These are phyloP conservation scores for Phylloporus rhodoxanthus DNA, from an alignment of 768 basidiomycete genomes.

Conservation along the genomic window DNA sequence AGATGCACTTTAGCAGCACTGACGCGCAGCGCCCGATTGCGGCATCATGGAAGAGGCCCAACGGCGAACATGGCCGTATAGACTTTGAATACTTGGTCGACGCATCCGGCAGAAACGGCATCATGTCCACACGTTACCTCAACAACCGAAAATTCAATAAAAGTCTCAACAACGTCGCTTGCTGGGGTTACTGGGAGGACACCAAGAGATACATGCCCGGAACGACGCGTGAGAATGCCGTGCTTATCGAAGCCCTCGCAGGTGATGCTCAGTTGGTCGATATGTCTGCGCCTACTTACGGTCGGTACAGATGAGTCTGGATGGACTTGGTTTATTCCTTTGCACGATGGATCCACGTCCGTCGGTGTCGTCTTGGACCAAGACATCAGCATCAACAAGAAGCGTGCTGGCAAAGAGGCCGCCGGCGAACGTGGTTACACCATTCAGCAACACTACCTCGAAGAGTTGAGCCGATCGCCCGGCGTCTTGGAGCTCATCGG, in stretches of 20 bases:
- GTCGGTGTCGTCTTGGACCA: not conserved
- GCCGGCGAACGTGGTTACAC: not conserved
- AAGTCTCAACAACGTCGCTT: not conserved
- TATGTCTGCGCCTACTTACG: not conserved
- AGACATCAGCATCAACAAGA: constrained; percentile 1
- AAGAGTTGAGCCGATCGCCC: not conserved
- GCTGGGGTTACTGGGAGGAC: constrained; percentile 3
- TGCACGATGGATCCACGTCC: not conserved
- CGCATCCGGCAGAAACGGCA: not conserved
- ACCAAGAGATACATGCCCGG: not conserved
- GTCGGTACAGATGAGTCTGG: not conserved
- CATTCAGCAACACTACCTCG: not conserved
- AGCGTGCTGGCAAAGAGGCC: constrained; percentile 1
- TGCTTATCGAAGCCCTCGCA: not conserved
- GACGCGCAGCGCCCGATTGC: not conserved
- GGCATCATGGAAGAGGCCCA: not conserved
- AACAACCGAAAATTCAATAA: constrained; percentile 1
- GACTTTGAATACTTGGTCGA: constrained; percentile 2
- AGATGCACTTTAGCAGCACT: not conserved
- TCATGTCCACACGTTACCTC: not conserved
- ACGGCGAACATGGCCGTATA: not conserved
- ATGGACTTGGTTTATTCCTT: not conserved
- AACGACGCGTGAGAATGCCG: not conserved
- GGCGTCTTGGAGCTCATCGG: not conserved
- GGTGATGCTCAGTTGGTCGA: not conserved